phyloP scores from a whole-genome alignment of 169 alveolate species.

The Plasmodium sp. region DNA sequence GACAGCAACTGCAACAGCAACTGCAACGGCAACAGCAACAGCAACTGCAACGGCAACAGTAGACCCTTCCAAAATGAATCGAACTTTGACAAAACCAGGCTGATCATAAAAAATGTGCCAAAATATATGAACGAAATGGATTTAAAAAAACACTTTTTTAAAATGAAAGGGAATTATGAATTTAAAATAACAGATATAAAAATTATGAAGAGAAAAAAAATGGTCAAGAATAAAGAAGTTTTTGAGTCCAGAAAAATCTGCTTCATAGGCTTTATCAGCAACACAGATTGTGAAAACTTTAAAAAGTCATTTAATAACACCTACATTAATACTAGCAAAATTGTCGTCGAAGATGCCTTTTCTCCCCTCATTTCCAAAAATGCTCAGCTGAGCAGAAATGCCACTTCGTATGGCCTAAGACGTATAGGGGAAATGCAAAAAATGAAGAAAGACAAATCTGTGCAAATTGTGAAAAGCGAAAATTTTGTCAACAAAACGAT shows the following conservation, averaged over 20 bases:
- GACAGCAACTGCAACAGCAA: neutral
- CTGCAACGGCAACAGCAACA: neutral
- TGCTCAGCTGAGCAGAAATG: neutral
- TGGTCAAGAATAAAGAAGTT: constrained; percentile 54
- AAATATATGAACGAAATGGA: constrained; percentile 82
- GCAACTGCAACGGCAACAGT: neutral
- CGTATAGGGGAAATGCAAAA: neutral
- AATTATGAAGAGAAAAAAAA: constrained; percentile 79
- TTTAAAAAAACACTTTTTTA: constrained; percentile 82
- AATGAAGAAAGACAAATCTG: neutral
- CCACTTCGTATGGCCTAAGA: neutral
- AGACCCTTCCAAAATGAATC: constrained; percentile 13
- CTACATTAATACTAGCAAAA: constrained; percentile 89
- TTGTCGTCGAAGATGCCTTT: constrained; percentile 88
- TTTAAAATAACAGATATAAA: constrained; percentile 86
- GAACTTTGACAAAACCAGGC: constrained; percentile 71
- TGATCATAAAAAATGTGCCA: constrained; percentile 87
- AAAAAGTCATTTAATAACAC: constrained; percentile 89
- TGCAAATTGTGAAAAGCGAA: constrained; percentile 14
- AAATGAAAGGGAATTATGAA: constrained; percentile 76
- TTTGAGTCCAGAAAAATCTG: constrained; percentile 88
- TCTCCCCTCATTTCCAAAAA: constrained; percentile 78
- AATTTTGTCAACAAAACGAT: constrained; percentile 30
- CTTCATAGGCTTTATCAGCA: constrained; percentile 90
- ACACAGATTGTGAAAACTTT: constrained; percentile 87